Conservation (phyloP, 306 rosid species). For the Comarum palustre region DNA sequence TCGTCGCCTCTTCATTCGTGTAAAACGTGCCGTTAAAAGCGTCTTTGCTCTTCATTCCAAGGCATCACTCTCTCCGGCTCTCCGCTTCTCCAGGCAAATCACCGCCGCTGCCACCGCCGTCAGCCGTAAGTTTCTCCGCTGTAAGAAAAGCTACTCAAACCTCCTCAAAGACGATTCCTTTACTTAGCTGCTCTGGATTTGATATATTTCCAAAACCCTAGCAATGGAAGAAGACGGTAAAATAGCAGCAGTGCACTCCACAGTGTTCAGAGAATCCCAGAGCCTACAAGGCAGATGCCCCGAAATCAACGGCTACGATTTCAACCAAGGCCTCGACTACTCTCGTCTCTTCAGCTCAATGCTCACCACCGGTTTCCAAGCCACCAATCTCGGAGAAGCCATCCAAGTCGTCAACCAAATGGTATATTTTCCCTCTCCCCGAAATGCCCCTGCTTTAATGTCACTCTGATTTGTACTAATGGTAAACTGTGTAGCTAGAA, state of each 20-base stretch:
- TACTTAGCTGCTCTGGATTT: not conserved
- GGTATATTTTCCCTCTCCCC: slow-evolving; percentile 39
- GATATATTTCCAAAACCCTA: not conserved
- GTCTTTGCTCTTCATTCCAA: too few species aligned
- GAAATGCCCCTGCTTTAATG: not conserved
- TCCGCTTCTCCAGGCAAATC: not conserved
- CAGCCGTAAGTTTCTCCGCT: not conserved
- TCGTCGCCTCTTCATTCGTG: too few species aligned
- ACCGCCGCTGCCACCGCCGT: not conserved
- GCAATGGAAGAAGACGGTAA: slow-evolving; percentile 30
- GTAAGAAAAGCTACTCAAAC: not conserved
- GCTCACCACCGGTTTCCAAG: slow-evolving; percentile 78
- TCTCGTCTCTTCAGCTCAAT: slow-evolving; percentile 57
- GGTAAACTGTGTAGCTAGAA: slow-evolving; percentile 53
- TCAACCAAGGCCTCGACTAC: slow-evolving; percentile 66
- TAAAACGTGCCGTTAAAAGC: too few species aligned
- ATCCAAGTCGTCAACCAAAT: slow-evolving; percentile 66
- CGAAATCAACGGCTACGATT: slow-evolving; percentile 73
- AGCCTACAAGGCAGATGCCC: slow-evolving; percentile 49
- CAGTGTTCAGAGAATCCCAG: slow-evolving; percentile 72
- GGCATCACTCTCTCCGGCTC: not conserved
- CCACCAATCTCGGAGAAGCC: slow-evolving; percentile 84
- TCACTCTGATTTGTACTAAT: slow-evolving; percentile 27
- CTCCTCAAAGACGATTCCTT: not conserved
- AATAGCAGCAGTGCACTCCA: slow-evolving; percentile 39